Evolutionary conservation across 1,139 yeast species (phyloP), one percentile per base, ranked within the genome.

Genomic region (Meyerozyma smithsonii): DNA sequence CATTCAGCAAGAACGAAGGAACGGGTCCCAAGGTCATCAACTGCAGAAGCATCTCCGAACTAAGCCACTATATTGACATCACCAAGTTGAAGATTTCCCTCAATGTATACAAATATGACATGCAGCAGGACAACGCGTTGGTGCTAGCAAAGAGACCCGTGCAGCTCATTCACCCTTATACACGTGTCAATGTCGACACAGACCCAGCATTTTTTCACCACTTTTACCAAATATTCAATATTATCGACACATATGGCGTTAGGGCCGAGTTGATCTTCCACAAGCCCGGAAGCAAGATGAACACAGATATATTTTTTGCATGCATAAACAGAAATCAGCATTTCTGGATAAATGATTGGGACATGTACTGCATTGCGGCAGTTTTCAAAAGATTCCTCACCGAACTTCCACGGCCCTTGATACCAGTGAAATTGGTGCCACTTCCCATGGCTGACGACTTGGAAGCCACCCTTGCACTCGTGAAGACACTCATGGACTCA

Each of bases 81-180:
- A 83, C 94, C 4, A 73, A 73, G 42, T 63, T 92, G 40, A 82
- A 90, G 49, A 82, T 92, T 36, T 84, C 94, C 1, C 72, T 89
- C 30, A 77, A 79, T 37, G 85, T 88, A 4, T 89, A 87, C 59
- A 55, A 69, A 52, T 59, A 69, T 50, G 65, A 73, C 55, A 47
- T 57, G 33, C 60, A 59, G 43, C 45, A 64, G 32, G 67, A 62
- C 40, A 48, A 48, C n/a, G 52, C 49, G 11, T 43, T 63, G 8
- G 42, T 42, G 8, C 48, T 59, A 18, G 41, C 56, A 10, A 49
- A 48, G 51, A 43, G 55, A 24, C 40, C 47, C 24, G 50, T 52
- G 2, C 59, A 59, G 5, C 48, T 61, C 20, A 50, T 65, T 18
- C 53, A 56, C 37, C 48, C 64, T 32, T 42, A 49, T 38, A 55